Percentiles rank a stretch among this genome's conserved stretches.
Conservation (phyloP, 1,284 basidiomycete species). For the Coniferiporia weirii region DNA sequence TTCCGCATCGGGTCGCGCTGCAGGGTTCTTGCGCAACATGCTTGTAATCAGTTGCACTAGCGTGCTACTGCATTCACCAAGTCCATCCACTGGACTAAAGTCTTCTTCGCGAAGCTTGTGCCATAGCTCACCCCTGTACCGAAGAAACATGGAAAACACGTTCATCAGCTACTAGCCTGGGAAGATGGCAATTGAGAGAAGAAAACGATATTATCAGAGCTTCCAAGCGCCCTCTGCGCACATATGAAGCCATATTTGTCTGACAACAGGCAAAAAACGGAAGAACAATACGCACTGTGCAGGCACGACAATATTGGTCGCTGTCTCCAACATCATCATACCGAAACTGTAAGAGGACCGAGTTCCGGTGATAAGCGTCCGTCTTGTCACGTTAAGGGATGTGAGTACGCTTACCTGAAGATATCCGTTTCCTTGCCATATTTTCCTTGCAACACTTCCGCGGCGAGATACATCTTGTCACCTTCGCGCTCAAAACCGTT, state of each 20-base stretch:
- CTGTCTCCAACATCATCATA: conserved; percentile 92
- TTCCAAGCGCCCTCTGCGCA: not conserved
- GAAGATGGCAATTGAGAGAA: not conserved
- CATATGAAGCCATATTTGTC: too few species aligned
- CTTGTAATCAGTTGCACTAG: conserved; percentile 66
- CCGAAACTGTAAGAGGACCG: conserved; percentile 61
- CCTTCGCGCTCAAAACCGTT: conserved; percentile 90
- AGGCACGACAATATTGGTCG: conserved; percentile 94
- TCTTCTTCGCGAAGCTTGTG: conserved; percentile 90
- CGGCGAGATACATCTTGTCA: conserved; percentile 97
- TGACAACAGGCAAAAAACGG: not conserved
- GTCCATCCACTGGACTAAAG: conserved; percentile 78
- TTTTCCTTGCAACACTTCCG: conserved; percentile 88
- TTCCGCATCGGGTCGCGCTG: conserved; percentile 52
- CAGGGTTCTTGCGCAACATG: conserved; percentile 78
- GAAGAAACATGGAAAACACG: conserved; percentile 5
- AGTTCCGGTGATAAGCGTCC: not conserved
- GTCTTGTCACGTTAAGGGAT: not conserved
- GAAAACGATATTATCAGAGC: not conserved
- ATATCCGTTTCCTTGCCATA: conserved; percentile 96
- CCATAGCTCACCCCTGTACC: conserved; percentile 81
- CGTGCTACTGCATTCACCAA: conserved; percentile 57
- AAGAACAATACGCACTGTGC: conserved; percentile 70
- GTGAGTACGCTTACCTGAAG: conserved; percentile 69
- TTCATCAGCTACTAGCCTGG: not conserved